Conservation (phyloP, 495 filamentous ascomycete species). For the Penicillium argentinense region DNA sequence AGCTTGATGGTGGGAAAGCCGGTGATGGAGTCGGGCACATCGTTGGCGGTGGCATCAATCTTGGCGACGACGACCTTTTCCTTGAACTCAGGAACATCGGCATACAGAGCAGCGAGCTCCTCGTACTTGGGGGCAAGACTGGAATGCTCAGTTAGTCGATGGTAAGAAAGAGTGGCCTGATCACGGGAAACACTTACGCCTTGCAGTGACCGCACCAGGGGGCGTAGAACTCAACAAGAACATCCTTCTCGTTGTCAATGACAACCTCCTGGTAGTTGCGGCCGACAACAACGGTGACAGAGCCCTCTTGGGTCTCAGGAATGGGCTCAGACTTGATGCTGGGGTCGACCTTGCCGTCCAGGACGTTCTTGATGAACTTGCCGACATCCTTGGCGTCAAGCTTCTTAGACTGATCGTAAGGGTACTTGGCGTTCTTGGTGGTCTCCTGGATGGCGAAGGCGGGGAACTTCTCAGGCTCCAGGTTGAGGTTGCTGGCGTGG, state of each 20-base stretch:
- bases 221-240: constrained; percentile 97
- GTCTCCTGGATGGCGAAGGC: constrained; percentile 98
- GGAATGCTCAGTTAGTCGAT: neutral
- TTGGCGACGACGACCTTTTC: constrained; percentile 93
- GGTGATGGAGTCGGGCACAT: constrained; percentile 93
- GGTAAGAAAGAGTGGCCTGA: neutral
- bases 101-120: constrained; percentile 82
- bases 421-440: constrained; percentile 95
- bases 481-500: constrained; percentile 95
- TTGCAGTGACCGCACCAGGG: constrained; percentile 99
- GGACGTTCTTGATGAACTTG: constrained; percentile 84
- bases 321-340: constrained; percentile 98
- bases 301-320: constrained; percentile 90
- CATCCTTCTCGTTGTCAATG: constrained; percentile 92
- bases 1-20: constrained; percentile 99
- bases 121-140: constrained; percentile 71
- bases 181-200: constrained; percentile 49
- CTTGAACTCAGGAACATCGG: constrained; percentile 64
- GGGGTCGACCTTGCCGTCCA: constrained; percentile 84
- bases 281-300: constrained; percentile 87
- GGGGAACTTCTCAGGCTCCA: constrained; percentile 91
- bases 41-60: constrained; percentile 95
- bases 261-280: constrained; percentile 93
- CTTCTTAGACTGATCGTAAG: constrained; percentile 82
- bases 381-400: constrained; percentile 73